These are phyloP conservation scores for Sanghuangporus baumii DNA, from an alignment of 1,284 basidiomycete genomes.

Conservation along the genomic window DNA sequence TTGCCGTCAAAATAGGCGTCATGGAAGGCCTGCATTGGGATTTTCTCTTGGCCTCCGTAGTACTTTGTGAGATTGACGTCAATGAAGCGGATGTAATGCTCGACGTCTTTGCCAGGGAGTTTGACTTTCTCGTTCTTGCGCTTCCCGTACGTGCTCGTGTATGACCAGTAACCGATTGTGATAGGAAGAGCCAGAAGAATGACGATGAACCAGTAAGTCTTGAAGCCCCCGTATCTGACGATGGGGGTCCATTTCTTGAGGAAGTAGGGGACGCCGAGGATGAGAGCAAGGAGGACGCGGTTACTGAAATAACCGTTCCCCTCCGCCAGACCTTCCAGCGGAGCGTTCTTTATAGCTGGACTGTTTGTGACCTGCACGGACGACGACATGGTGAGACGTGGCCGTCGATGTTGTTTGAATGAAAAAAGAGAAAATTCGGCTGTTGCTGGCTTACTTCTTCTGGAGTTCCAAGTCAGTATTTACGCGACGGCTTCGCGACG, in stretches of 20 bases:
- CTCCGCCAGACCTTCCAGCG: conserved; percentile 78
- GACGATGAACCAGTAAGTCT: conserved; percentile 81
- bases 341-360: conserved; percentile 78
- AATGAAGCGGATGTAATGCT: conserved; percentile 89
- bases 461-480: background rate
- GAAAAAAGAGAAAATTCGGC: background rate
- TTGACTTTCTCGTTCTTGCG: conserved; percentile 84
- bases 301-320: conserved; percentile 85
- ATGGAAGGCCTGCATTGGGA: conserved; percentile 97
- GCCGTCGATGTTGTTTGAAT: conserved; percentile 3
- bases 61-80: conserved; percentile 75
- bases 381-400: conserved; percentile 31
- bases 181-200: conserved; percentile 73
- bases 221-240: conserved; percentile 73
- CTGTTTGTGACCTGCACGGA: conserved; percentile 51
- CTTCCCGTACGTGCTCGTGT: conserved; percentile 79
- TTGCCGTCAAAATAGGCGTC: conserved; percentile 98
- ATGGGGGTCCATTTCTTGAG: conserved; percentile 76
- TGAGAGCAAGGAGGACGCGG: conserved; percentile 68
- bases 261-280: conserved; percentile 77
- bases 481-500: conserved; percentile 12
- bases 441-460: background rate
- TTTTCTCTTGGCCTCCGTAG: conserved; percentile 84
- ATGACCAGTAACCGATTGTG: conserved; percentile 84
- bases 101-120: conserved; percentile 83